A percentile compares a stretch with the other conserved stretches of the same genome.
Evolutionary conservation across 352 stramenopile genomes (phyloP).

Genomic region (Phytophthora lateralis): DNA sequence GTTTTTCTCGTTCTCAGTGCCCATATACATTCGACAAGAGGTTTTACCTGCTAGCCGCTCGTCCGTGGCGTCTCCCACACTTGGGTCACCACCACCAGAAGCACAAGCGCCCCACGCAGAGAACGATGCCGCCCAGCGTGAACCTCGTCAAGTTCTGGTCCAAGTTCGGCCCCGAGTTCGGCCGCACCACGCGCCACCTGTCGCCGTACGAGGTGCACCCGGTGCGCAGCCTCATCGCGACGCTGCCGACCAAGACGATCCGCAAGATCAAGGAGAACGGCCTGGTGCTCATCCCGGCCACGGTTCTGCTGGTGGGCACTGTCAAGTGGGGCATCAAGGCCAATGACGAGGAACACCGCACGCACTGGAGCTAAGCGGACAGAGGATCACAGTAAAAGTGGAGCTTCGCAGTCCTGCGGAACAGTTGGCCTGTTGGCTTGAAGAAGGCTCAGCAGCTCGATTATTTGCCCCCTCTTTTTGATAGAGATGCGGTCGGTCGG

Average conservation of each 20-base stretch:
- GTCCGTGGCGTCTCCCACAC: slow-evolving; percentile 5
- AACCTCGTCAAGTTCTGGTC: slow-evolving; percentile 75
- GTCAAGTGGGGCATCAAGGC: slow-evolving; percentile 73
- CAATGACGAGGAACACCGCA: slow-evolving; percentile 82
- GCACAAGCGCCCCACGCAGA: slow-evolving; percentile 17
- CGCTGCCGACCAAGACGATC: slow-evolving; percentile 76
- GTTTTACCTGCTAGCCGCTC: slow-evolving; percentile 43
- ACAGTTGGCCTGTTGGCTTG: not conserved
- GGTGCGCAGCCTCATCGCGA: slow-evolving; percentile 69
- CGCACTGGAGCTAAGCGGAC: slow-evolving; percentile 70
- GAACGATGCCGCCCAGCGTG: slow-evolving; percentile 48
- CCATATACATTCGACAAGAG: slow-evolving; percentile 26
- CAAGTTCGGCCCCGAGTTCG: slow-evolving; percentile 69
- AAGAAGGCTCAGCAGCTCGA: slow-evolving; percentile 1
- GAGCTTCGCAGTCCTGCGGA: not conserved
- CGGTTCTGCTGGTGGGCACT: slow-evolving; percentile 67
- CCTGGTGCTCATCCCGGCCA: slow-evolving; percentile 66
- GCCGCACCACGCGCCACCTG: slow-evolving; percentile 70
- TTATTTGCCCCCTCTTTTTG: not conserved
- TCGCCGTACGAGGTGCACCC: slow-evolving; percentile 75
- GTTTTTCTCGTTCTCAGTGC: slow-evolving; percentile 14
- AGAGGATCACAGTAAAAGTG: slow-evolving; percentile 9
- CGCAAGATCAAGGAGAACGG: slow-evolving; percentile 87
- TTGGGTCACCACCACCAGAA: slow-evolving; percentile 28
- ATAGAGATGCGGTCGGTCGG: not conserved